Conservation (phyloP, 1,139 yeast species). For the Saccharomyces hybrid region DNA sequence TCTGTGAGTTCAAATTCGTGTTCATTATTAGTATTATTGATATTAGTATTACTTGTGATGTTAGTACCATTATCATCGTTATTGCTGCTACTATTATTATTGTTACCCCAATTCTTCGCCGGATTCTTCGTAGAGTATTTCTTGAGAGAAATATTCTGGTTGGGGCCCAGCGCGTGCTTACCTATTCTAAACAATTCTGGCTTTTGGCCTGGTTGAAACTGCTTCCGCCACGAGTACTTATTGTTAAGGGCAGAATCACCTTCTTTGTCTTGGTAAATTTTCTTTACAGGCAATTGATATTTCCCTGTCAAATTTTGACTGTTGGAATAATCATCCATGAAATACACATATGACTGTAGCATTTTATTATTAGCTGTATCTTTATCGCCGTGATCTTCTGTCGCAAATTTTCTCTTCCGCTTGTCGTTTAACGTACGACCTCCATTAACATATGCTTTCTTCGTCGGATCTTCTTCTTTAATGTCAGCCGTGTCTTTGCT, state of each 20-base stretch:
- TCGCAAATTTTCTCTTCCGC: neutral
- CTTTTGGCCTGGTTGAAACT: constrained; percentile 28
- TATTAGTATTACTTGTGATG: neutral
- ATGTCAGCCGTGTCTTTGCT: neutral
- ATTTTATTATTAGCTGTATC: constrained; percentile 72
- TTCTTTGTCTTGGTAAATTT: neutral
- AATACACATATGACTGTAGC: constrained; percentile 84
- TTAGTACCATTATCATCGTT: neutral
- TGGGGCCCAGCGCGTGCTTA: constrained; percentile 10
- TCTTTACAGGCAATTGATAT: constrained; percentile 26
- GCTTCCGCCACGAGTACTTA: constrained; percentile 31
- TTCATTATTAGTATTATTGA: neutral
- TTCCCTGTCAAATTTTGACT: constrained; percentile 33
- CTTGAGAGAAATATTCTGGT: neutral
- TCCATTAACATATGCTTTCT: constrained; percentile 7
- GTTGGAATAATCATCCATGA: constrained; percentile 73
- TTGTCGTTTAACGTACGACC: constrained; percentile 6
- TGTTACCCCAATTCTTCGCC: neutral
- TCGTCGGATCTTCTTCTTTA: constrained; percentile 48
- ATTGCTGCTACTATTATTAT: neutral
- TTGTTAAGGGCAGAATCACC: constrained; percentile 11
- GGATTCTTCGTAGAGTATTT: neutral
- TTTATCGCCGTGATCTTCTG: constrained; percentile 34
- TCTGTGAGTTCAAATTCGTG: neutral
- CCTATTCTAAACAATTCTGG: constrained; percentile 23